A percentile compares a stretch with the other conserved stretches of the same genome.
Conservation (phyloP, 768 basidiomycete genomes). For the Mycena crocata region DNA sequence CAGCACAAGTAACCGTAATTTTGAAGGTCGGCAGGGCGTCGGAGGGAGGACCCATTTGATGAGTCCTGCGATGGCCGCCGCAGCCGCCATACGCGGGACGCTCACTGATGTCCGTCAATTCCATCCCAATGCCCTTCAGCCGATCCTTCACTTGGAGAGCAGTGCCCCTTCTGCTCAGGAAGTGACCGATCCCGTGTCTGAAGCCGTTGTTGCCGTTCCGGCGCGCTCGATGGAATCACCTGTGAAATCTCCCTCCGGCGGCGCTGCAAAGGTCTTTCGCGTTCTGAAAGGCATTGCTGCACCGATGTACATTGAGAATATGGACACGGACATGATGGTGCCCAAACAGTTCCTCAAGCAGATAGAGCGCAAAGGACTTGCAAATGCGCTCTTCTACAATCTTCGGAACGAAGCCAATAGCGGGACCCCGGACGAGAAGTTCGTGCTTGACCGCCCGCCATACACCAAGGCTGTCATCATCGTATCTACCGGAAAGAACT, state of each 20-base stretch:
- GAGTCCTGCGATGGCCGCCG: constrained; percentile 93
- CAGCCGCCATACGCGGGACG: constrained; percentile 86
- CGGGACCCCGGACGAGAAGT: constrained; percentile 80
- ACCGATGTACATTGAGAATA: constrained; percentile 81
- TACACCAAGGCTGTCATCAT: constrained; percentile 82
- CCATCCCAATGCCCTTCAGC: constrained; percentile 57
- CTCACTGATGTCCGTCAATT: constrained; percentile 86
- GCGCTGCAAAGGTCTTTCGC: constrained; percentile 69
- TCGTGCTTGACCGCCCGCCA: constrained; percentile 83
- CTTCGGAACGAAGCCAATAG: constrained; percentile 81
- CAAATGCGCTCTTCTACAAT: constrained; percentile 84
- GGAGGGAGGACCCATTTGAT: constrained; percentile 91
- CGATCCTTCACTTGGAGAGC: constrained; percentile 52
- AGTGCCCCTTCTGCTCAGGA: constrained; percentile 73
- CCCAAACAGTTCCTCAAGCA: constrained; percentile 95
- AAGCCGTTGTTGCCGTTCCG: constrained; percentile 65
- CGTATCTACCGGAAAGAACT: constrained; percentile 87
- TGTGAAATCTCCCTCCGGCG: constrained; percentile 46
- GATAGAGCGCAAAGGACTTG: constrained; percentile 87
- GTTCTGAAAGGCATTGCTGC: constrained; percentile 80
- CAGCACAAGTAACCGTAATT: constrained; percentile 92
- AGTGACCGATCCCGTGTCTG: constrained; percentile 74
- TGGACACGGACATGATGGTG: constrained; percentile 94
- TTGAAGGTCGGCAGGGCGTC: constrained; percentile 89
- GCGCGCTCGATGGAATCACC: constrained; percentile 50